These are phyloP conservation scores for Pythium coloratum DNA, from an alignment of 352 stramenopile genomes.

Conservation along the genomic window DNA sequence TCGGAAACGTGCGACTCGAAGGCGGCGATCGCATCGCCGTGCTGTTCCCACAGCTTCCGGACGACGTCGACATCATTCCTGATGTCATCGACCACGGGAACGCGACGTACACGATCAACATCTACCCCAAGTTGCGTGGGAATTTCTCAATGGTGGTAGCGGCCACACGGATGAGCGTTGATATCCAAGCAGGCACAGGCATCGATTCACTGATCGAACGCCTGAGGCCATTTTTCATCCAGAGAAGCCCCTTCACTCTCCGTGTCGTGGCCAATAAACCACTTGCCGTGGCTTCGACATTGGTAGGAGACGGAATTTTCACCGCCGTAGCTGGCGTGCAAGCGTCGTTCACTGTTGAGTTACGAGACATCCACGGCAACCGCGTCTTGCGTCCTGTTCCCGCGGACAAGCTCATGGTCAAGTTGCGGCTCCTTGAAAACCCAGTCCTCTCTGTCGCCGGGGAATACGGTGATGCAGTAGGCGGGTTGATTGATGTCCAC, in stretches of 20 bases:
- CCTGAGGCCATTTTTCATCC: slow-evolving; percentile 21
- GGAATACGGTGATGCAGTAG: not conserved
- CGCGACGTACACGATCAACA: slow-evolving; percentile 19
- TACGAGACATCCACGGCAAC: slow-evolving; percentile 25
- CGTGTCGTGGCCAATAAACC: slow-evolving; percentile 17
- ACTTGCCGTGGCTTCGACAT: slow-evolving; percentile 15
- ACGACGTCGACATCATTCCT: slow-evolving; percentile 4
- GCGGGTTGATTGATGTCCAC: slow-evolving; percentile 6
- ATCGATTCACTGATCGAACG: slow-evolving; percentile 15
- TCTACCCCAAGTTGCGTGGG: slow-evolving; percentile 18
- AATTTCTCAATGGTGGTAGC: slow-evolving; percentile 28
- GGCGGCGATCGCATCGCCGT: slow-evolving; percentile 24
- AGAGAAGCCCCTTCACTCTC: slow-evolving; percentile 23
- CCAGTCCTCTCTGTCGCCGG: not conserved
- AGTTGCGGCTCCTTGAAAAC: slow-evolving; percentile 9
- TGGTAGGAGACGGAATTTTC: slow-evolving; percentile 14
- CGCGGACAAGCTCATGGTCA: slow-evolving; percentile 5
- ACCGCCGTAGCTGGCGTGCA: slow-evolving; percentile 5
- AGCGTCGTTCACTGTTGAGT: slow-evolving; percentile 17
- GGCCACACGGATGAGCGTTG: slow-evolving; percentile 10
- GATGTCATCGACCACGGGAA: slow-evolving; percentile 14
- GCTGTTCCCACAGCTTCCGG: slow-evolving; percentile 20
- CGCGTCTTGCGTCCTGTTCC: slow-evolving; percentile 11
- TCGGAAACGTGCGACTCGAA: slow-evolving; percentile 16
- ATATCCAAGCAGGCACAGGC: slow-evolving; percentile 12